Evolutionary conservation across 352 stramenopile species (phyloP).

Genomic region (Phytophthora sp.): DNA sequence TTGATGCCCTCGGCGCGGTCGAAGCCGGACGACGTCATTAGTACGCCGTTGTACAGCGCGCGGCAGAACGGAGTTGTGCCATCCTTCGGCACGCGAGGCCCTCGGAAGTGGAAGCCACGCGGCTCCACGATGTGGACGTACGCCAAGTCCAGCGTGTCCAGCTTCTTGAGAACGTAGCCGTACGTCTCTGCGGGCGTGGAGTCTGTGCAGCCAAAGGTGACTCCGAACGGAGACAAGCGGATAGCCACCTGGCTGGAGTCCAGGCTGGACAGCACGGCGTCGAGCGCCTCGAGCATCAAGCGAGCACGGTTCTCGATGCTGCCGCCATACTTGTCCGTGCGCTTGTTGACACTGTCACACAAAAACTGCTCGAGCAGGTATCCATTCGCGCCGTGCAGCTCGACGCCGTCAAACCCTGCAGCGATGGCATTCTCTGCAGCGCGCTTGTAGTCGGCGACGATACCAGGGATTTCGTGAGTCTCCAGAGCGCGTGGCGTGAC

Average conservation of each 20-base stretch:
- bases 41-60: slow-evolving; percentile 47
- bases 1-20: slow-evolving; percentile 37
- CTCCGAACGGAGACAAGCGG: slow-evolving; percentile 43
- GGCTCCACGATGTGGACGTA: slow-evolving; percentile 70
- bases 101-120: slow-evolving; percentile 39
- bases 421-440: slow-evolving; percentile 37
- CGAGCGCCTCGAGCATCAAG: slow-evolving; percentile 71
- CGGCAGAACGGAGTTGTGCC: slow-evolving; percentile 54
- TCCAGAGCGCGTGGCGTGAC: slow-evolving; percentile 71
- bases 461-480: slow-evolving; percentile 68
- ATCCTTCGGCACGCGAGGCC: slow-evolving; percentile 34
- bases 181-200: slow-evolving; percentile 45
- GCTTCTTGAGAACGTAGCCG: slow-evolving; percentile 41
- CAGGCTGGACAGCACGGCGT: slow-evolving; percentile 46
- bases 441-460: slow-evolving; percentile 35
- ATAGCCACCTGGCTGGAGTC: slow-evolving; percentile 47
- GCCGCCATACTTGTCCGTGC: slow-evolving; percentile 57
- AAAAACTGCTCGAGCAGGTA: slow-evolving; percentile 41
- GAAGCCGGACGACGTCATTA: slow-evolving; percentile 64
- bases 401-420: slow-evolving; percentile 35
- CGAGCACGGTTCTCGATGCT: slow-evolving; percentile 76
- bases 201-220: slow-evolving; percentile 45
- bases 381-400: slow-evolving; percentile 38
- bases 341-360: slow-evolving; percentile 35
- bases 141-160: slow-evolving; percentile 44